phyloP scores from a whole-genome alignment of 1,284 basidiomycete species.

The Pyrrhoderma lamaoense region DNA sequence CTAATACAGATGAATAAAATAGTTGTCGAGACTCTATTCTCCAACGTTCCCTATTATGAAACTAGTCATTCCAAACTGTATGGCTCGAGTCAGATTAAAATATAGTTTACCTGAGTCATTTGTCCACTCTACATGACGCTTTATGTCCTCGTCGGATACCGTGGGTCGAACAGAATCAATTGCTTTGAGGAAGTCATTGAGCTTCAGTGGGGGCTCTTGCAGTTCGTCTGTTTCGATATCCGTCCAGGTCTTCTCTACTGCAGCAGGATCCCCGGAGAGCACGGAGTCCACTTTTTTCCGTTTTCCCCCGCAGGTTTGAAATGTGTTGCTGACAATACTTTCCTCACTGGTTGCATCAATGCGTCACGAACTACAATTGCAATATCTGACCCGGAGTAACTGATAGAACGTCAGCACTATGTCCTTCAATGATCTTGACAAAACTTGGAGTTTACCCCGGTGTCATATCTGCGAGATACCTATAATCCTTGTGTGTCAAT shows the following conservation, averaged over 20 bases:
- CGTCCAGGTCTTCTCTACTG: conserved; percentile 90
- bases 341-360: conserved; percentile 97
- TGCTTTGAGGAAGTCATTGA: conserved; percentile 84
- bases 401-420: conserved; percentile 29
- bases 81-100: background rate
- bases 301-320: conserved; percentile 58
- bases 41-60: conserved; percentile 14
- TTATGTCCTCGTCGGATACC: conserved; percentile 85
- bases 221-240: conserved; percentile 88
- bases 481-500: conserved; percentile 75
- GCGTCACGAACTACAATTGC: conserved; percentile 94
- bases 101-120: conserved; percentile 63
- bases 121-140: conserved; percentile 89
- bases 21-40: conserved; percentile 4
- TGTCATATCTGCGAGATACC: conserved; percentile 76
- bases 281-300: conserved; percentile 71
- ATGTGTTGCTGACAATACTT: conserved; percentile 92
- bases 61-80: background rate
- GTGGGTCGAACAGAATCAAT: conserved; percentile 82
- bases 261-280: conserved; percentile 90
- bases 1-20: background rate
- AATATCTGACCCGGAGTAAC: conserved; percentile 94
- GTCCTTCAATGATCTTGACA: too few species aligned
- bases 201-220: conserved; percentile 72
- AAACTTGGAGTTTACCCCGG: conserved; percentile 51